Percentiles rank a stretch among this genome's conserved stretches.
Evolutionary conservation across 2,329 filamentous ascomycete genomes (phyloP).

Genomic region (Dactylellina drechsleri): DNA sequence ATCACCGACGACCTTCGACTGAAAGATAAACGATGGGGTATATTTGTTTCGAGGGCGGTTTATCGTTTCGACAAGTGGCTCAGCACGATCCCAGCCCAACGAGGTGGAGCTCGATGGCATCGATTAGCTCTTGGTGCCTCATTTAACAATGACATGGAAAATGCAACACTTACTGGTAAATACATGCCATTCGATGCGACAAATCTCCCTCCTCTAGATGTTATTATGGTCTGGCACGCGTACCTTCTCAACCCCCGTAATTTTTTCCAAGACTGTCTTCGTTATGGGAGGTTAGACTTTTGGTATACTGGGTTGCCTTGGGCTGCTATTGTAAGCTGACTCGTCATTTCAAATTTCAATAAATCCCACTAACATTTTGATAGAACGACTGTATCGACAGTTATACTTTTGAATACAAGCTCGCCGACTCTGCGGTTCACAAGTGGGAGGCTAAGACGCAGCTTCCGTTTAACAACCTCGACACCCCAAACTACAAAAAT

Average conservation of each 20-base stretch:
- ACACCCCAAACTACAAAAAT: constrained; percentile 34
- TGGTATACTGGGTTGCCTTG: constrained; percentile 76
- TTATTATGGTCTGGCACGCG: constrained; percentile 82
- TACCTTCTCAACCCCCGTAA: constrained; percentile 79
- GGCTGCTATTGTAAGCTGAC: constrained; percentile 63
- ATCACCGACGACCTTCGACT: constrained; percentile 41
- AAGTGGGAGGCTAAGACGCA: constrained; percentile 47
- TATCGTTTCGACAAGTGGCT: constrained; percentile 52
- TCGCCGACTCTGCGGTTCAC: constrained; percentile 44
- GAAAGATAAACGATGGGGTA: constrained; percentile 53
- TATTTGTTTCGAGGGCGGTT: constrained; percentile 47
- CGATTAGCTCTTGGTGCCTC: constrained; percentile 12
- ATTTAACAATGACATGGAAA: constrained; percentile 43
- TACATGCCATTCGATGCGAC: constrained; percentile 37
- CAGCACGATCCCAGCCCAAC: constrained; percentile 32
- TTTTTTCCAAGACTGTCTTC: constrained; percentile 79
- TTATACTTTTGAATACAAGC: constrained; percentile 56
- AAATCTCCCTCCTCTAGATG: constrained; percentile 65
- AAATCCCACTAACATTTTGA: constrained; percentile 68
- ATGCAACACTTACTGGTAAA: constrained; percentile 17
- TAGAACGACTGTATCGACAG: constrained; percentile 51
- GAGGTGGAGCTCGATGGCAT: constrained; percentile 24
- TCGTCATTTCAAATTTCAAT: constrained; percentile 39
- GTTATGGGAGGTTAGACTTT: constrained; percentile 67
- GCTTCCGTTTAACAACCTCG: constrained; percentile 37